A percentile compares a stretch with the other conserved stretches of the same genome.
Conservation (phyloP, 1,284 basidiomycete species). For the Trametes pubescens region DNA sequence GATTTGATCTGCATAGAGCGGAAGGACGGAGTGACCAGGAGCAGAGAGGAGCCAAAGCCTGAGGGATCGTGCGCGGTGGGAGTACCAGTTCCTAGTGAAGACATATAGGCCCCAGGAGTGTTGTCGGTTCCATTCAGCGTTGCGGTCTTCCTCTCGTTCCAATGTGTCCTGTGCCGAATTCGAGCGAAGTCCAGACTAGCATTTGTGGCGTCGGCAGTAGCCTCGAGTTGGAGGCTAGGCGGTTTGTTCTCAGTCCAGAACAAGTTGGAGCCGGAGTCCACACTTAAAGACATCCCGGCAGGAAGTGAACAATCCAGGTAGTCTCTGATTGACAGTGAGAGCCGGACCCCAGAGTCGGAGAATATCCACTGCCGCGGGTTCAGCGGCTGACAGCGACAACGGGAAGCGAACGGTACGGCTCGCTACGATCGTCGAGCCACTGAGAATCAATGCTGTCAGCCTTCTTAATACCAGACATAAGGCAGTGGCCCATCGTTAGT, state of each 20-base stretch:
- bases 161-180: background rate
- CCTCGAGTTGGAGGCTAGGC: constrained; percentile 1
- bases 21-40: constrained; percentile 6
- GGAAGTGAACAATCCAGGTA: background rate
- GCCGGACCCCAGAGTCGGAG: background rate
- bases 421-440: background rate
- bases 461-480: background rate
- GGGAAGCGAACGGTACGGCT: background rate
- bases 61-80: background rate
- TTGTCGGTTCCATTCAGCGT: background rate
- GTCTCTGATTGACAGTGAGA: background rate
- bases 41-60: constrained; percentile 1
- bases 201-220: background rate
- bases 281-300: background rate
- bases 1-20: constrained; percentile 9
- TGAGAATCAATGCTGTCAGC: background rate
- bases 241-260: background rate
- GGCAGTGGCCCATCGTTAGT: background rate
- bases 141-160: background rate
- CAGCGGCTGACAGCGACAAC: constrained; percentile 1
- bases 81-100: background rate
- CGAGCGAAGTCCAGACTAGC: constrained; percentile 5
- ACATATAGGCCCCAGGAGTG: background rate
- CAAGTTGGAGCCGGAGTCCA: background rate
- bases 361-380: background rate